These are phyloP conservation scores for Blastomyces emzantsi DNA, from an alignment of 2,329 filamentous ascomycete species.

Conservation along the genomic window DNA sequence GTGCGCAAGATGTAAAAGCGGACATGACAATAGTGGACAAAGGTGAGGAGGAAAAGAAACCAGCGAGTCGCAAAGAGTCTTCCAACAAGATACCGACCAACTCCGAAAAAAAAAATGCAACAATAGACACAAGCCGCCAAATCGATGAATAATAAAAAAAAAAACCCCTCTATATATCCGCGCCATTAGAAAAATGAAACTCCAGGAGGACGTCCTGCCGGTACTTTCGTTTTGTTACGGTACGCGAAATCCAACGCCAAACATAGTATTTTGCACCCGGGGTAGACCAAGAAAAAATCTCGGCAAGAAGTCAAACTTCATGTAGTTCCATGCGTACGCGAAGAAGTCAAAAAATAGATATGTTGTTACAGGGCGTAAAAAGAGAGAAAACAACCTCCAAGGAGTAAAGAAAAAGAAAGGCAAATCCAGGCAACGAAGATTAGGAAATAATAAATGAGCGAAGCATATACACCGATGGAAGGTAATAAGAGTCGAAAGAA, in stretches of 20 bases:
- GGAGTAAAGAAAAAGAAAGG: background rate
- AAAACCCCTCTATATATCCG: background rate
- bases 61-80: background rate
- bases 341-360: background rate
- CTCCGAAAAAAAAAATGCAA: conserved; percentile 2
- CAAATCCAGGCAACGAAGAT: background rate
- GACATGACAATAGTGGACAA: background rate
- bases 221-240: conserved; percentile 2
- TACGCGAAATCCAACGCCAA: conserved; percentile 2
- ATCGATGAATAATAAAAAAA: background rate
- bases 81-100: background rate
- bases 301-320: background rate
- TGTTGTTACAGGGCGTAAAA: conserved; percentile 1
- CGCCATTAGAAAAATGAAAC: background rate
- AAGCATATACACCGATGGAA: background rate
- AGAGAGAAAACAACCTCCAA: background rate
- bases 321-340: background rate
- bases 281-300: background rate
- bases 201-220: background rate
- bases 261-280: background rate
- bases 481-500: background rate
- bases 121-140: background rate
- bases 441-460: background rate
- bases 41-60: background rate
- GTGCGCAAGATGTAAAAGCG: background rate